Evolutionary conservation across 2,329 filamentous ascomycete species (phyloP).

Genomic region (Aspergillus jensenii): DNA sequence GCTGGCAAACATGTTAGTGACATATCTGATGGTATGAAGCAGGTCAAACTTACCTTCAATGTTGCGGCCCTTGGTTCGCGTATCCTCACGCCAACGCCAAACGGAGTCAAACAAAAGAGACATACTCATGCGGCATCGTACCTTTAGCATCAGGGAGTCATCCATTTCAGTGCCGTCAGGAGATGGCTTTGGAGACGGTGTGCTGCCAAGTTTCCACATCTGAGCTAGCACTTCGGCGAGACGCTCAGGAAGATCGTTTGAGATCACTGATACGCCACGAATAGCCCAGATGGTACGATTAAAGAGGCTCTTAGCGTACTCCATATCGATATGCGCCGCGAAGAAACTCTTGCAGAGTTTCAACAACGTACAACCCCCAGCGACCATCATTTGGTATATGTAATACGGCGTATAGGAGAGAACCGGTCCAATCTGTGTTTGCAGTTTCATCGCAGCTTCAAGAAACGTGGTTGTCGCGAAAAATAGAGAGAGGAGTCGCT

Average conservation of each 20-base stretch:
- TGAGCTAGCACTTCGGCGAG: slow-evolving; percentile 66
- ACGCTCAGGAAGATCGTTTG: slow-evolving; percentile 64
- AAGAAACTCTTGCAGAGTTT: slow-evolving; percentile 68
- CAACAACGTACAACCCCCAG: slow-evolving; percentile 62
- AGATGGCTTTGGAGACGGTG: slow-evolving; percentile 27
- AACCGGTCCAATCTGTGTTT: slow-evolving; percentile 46
- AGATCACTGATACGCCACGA: slow-evolving; percentile 59
- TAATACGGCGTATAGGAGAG: slow-evolving; percentile 60
- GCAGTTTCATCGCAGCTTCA: slow-evolving; percentile 47
- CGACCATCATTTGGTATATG: slow-evolving; percentile 67
- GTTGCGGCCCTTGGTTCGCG: slow-evolving; percentile 68
- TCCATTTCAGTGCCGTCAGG: slow-evolving; percentile 35
- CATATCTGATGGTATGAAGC: background rate
- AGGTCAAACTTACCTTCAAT: slow-evolving; percentile 64
- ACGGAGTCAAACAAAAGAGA: slow-evolving; percentile 67
- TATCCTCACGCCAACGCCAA: slow-evolving; percentile 66
- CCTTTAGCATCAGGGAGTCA: slow-evolving; percentile 59
- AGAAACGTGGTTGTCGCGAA: slow-evolving; percentile 48
- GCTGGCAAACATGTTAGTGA: slow-evolving; percentile 32
- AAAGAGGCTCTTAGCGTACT: slow-evolving; percentile 58
- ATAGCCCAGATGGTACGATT: slow-evolving; percentile 59
- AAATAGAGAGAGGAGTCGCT: slow-evolving; percentile 47
- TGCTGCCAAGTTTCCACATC: slow-evolving; percentile 57
- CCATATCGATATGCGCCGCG: slow-evolving; percentile 55
- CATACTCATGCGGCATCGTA: slow-evolving; percentile 67